Base-by-base conservation (phyloP, 768 basidiomycete species). In the Termitomyces sp. region DNA sequence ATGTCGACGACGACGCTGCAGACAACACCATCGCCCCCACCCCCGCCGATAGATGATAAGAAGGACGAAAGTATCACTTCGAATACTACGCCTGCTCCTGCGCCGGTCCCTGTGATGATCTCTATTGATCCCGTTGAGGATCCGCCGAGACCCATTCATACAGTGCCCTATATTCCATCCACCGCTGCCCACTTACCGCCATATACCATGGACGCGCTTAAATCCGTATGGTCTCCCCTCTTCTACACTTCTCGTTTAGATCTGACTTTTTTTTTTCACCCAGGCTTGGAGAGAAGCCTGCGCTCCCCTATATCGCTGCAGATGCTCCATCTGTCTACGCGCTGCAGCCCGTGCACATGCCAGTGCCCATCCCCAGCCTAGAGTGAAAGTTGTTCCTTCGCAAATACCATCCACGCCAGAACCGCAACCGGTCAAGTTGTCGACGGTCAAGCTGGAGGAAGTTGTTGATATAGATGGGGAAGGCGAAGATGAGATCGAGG, bases 241-340 rank as follows among this genome's bases (percentile, higher is more conserved):
- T 51, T 50, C 24, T 46, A 30, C n/a, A 51, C 42, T 39, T 12
- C 54, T 22, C 15, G 59, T 57, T 48, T 46, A 48, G 57, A 48
- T 13, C 16, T 57, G 63, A 55, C 30, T 53, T 63, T 50, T 45
- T 42, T 49, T 2, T 15, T 34, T 31, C 48, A 22, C 22, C 24
- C 67, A 90, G 88, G 77, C 83, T 9, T 91, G 89, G 89, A 78
- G 86, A 41, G 88, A 90, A 59, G 89, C 87, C 0, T 89, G 85
- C 68, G 77, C 81, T 4, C 88, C 87, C 0, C 63, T 91, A 45
- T 91, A 86, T 67, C 83, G 87, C 46, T 91, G 89, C 67, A 78
- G 82, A 54, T 90, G 89, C 68, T 75, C 77, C n/a, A 84, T 90
- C 42, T 91, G 89, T 68, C 83, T 88, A 61, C 83, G 89, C 27